Base-by-base conservation (phyloP, 371 early-diverging fungal species). In the Nosema muscidifuracis region DNA sequence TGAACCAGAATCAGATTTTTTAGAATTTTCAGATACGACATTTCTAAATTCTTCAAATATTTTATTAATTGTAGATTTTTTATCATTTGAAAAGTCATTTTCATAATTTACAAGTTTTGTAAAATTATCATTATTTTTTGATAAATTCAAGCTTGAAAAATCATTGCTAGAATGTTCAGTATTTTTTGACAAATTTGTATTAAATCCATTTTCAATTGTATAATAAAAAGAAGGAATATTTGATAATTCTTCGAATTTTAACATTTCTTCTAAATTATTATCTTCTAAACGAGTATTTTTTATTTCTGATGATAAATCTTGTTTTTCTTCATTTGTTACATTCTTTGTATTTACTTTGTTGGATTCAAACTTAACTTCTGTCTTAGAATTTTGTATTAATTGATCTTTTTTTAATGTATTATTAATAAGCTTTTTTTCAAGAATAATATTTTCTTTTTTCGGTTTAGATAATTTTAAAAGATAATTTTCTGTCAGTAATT, bases 391-490 rank as follows among this genome's bases (percentile, higher is more conserved):
- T n/a, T n/a, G n/a, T n/a, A n/a, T n/a, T 10, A 10, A 10, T 47
- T 47, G 10, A 10, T 47, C n/a, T 47, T 47, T 47, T 20, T 6
- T 20, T n/a, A 6, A n/a, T n/a, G 4, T n/a, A 10, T n/a, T n/a
- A 47, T 12, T 20, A 47, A 20, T 20, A 10, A 10, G 10, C n/a
- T n/a, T n/a, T n/a, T n/a, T n/a, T n/a, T n/a, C n/a, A n/a, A n/a
- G n/a, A n/a, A n/a, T n/a, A n/a, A n/a, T n/a, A 13, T 38, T 13
- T 38, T 13, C 20, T 44, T 26, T 44, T 51, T 55, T 55, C 34
- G 53, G 20, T 53, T 55, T 33, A 0, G 71, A 40, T 28, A 71
- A 3, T 56, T 64, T 76, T n/a, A 75, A 22, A n/a, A 56, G 18
- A 34, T 60, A 51, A 22, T 51, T 18, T 31, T 43, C 56, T 33